Percentiles rank a stretch among this genome's conserved stretches.
These are phyloP conservation scores for Lecanicillium sp. DNA, from an alignment of 2,329 filamentous ascomycete genomes.

Conservation along the genomic window DNA sequence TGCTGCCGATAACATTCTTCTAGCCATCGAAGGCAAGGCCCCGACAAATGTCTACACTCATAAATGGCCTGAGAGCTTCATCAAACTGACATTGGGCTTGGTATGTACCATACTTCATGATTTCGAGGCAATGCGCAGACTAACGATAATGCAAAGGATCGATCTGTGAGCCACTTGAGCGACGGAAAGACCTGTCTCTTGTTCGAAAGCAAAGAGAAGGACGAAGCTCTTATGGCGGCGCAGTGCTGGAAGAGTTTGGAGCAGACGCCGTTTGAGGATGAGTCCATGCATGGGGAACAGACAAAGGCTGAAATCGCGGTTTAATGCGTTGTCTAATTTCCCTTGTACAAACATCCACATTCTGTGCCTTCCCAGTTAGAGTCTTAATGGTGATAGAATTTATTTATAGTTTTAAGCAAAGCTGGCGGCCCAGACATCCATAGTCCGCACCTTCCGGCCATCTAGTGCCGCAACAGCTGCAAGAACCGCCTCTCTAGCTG, in stretches of 20 bases:
- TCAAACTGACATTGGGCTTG: slow-evolving; percentile 46
- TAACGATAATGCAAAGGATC: slow-evolving; percentile 26
- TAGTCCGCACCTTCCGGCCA: slow-evolving; percentile 25
- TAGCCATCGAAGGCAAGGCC: slow-evolving; percentile 31
- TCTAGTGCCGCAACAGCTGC: slow-evolving; percentile 19
- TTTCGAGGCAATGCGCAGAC: not conserved
- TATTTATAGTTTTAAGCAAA: not conserved
- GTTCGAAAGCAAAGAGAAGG: slow-evolving; percentile 31
- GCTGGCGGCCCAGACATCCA: slow-evolving; percentile 33
- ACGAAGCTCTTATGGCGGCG: slow-evolving; percentile 35
- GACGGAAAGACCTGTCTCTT: slow-evolving; percentile 36
- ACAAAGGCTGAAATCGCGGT: not conserved
- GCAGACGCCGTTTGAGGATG: slow-evolving; percentile 36
- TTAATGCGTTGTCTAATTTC: no score
- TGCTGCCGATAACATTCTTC: slow-evolving; percentile 47
- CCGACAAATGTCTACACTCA: slow-evolving; percentile 32
- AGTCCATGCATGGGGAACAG: not conserved
- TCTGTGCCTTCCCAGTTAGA: no score
- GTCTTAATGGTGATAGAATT: not conserved
- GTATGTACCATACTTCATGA: slow-evolving; percentile 23
- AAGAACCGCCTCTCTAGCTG: slow-evolving; percentile 24
- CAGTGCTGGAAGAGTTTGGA: slow-evolving; percentile 35
- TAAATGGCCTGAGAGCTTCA: slow-evolving; percentile 39
- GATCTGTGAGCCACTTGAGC: slow-evolving; percentile 34
- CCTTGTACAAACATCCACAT: no score